A percentile compares a stretch with the other conserved stretches of the same genome.
These are phyloP conservation scores for Plasmodium coatneyi DNA, from an alignment of 169 alveolate species.

Conservation along the genomic window DNA sequence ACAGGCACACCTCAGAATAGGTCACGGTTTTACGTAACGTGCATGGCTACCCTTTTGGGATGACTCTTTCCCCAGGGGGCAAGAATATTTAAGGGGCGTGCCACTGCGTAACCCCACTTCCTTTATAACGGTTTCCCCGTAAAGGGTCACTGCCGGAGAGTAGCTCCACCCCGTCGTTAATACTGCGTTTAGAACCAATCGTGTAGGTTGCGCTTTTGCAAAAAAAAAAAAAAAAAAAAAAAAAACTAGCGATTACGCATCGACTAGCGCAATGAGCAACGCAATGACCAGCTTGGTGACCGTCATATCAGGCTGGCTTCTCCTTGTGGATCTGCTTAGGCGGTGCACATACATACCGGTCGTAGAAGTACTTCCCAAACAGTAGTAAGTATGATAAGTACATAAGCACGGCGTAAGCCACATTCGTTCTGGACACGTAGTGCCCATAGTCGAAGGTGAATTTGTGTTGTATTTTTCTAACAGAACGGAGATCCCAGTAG, in stretches of 20 bases:
- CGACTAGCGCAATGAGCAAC: too few relatives aligned
- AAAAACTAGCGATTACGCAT: neutral
- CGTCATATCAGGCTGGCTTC: neutral
- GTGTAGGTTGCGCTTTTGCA: neutral
- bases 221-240: too few relatives aligned
- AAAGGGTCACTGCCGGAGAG: too few relatives aligned
- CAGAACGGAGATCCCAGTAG: slow-evolving; percentile 22
- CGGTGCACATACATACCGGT: slow-evolving; percentile 30
- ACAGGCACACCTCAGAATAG: neutral
- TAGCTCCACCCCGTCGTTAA: neutral
- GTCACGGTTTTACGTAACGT: neutral
- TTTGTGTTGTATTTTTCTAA: slow-evolving; percentile 13
- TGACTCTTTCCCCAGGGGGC: too few relatives aligned
- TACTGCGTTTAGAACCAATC: neutral
- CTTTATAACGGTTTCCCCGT: too few relatives aligned
- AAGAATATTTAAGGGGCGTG: too few relatives aligned
- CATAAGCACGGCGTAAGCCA: slow-evolving; percentile 76
- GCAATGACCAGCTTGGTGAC: neutral
- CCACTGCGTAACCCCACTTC: too few relatives aligned
- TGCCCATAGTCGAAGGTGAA: slow-evolving; percentile 74
- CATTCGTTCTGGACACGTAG: slow-evolving; percentile 66
- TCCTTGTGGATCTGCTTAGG: neutral
- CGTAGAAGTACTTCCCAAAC: slow-evolving; percentile 72
- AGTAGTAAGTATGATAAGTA: slow-evolving; percentile 75
- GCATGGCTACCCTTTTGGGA: neutral